Percentiles rank a stretch among this genome's conserved stretches.
Conservation (phyloP, 2,329 filamentous ascomycete species). For the Thielaviopsis musarum region DNA sequence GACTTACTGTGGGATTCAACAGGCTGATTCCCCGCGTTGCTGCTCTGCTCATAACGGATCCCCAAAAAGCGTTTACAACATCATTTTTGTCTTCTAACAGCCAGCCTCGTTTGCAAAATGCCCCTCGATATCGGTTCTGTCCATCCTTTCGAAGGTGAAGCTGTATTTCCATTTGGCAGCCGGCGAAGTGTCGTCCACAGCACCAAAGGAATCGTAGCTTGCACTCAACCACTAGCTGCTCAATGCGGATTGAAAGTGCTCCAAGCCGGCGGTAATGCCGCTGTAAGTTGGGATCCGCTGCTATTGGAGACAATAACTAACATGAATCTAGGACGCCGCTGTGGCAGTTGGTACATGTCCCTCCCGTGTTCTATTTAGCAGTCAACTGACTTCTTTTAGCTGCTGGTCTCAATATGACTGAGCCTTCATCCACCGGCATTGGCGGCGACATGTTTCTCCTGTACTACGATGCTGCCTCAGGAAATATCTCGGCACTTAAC, state of each 20-base stretch:
- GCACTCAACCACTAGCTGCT: constrained; percentile 75
- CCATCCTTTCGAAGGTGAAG: not conserved
- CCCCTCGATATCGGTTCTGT: not conserved
- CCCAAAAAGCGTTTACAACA: not conserved
- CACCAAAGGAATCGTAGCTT: constrained; percentile 78
- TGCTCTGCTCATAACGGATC: too few relatives aligned
- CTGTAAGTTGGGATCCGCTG: constrained; percentile 38
- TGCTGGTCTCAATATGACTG: constrained; percentile 81
- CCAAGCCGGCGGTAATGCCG: constrained; percentile 81
- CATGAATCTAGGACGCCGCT: constrained; percentile 58
- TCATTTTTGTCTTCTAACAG: not conserved
- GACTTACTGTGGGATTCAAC: too few relatives aligned
- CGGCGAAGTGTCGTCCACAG: constrained; percentile 83
- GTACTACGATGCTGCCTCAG: constrained; percentile 70
- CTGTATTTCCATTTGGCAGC: constrained; percentile 6
- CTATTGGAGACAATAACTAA: constrained; percentile 9
- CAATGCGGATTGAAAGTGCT: constrained; percentile 75
- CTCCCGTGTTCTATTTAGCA: too few relatives aligned
- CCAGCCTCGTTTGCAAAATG: not conserved
- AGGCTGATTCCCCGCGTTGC: too few relatives aligned
- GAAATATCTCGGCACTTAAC: constrained; percentile 73
- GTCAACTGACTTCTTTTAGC: constrained; percentile 30
- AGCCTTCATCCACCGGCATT: constrained; percentile 84
- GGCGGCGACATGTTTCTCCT: constrained; percentile 96
- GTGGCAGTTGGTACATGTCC: constrained; percentile 59